Percentiles rank a stretch among this genome's conserved stretches.
Evolutionary conservation across 495 filamentous ascomycete species (phyloP).

Genomic region (Articulospora tetracladia): DNA sequence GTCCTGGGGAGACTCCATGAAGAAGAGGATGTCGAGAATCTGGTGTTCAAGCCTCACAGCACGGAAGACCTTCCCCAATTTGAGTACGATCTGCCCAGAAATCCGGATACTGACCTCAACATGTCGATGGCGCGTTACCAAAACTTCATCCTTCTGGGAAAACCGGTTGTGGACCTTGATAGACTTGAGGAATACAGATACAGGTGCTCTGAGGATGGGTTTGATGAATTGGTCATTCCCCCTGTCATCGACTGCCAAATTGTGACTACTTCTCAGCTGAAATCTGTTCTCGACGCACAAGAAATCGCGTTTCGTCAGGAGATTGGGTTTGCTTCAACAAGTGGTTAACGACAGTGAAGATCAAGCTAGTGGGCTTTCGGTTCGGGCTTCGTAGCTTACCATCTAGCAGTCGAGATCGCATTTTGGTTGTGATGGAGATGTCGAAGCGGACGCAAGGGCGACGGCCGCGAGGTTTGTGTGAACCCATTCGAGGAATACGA

Average conservation of each 20-base stretch:
- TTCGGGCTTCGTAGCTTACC: too few relatives aligned
- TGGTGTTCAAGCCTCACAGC: background rate
- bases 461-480: too few relatives aligned
- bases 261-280: background rate
- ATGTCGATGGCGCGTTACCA: background rate
- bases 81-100: background rate
- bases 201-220: background rate
- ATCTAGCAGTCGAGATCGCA: too few relatives aligned
- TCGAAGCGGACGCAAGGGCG: too few relatives aligned
- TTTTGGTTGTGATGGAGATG: too few relatives aligned
- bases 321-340: too few relatives aligned
- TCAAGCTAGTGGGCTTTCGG: too few relatives aligned
- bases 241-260: background rate
- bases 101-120: background rate
- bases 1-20: background rate
- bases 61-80: background rate
- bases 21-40: background rate
- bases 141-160: background rate
- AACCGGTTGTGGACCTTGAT: background rate
- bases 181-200: background rate
- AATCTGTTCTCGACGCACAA: background rate
- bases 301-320: background rate
- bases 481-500: too few relatives aligned
- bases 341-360: too few relatives aligned
- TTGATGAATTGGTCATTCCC: background rate